A percentile compares a stretch with the other conserved stretches of the same genome.
Evolutionary conservation across 208 protist species (phyloP).

Genomic region (Herpetomonas samuelpessoai): DNA sequence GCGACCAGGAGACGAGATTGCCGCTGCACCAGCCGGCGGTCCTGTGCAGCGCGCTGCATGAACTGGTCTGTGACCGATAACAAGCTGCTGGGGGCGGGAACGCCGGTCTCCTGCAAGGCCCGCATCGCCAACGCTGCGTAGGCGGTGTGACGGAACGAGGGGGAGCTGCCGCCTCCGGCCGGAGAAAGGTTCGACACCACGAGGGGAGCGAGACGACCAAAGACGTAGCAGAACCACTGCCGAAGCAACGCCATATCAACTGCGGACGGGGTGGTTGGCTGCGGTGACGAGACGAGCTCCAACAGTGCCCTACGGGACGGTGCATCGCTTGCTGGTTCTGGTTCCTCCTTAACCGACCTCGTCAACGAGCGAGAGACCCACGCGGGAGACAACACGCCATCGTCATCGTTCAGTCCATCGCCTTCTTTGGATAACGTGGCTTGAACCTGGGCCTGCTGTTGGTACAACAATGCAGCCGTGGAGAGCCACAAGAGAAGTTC

Average conservation of each 20-base stretch:
- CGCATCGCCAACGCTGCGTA: background rate
- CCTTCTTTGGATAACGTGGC: no score
- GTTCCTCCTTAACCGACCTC: no score
- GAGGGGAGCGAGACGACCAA: background rate
- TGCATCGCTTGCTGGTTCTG: no score
- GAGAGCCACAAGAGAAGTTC: slow-evolving; percentile 25
- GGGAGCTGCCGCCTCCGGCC: slow-evolving; percentile 8
- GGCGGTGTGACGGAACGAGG: background rate
- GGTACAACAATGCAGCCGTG: background rate
- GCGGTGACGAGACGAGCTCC: no score
- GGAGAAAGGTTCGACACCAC: background rate
- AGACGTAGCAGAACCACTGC: background rate
- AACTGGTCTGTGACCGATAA: slow-evolving; percentile 8
- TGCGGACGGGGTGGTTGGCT: no score
- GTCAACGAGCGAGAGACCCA: no score
- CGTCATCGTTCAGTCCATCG: no score
- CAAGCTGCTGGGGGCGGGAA: background rate
- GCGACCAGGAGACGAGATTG: slow-evolving; percentile 6
- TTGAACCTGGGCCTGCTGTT: no score
- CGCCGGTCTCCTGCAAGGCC: slow-evolving; percentile 3
- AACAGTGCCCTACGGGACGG: no score
- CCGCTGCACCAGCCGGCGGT: slow-evolving; percentile 24
- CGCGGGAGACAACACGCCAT: no score
- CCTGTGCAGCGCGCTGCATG: slow-evolving; percentile 24
- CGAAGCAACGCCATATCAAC: background rate